These are phyloP conservation scores for Nicotiana paniculata DNA, from an alignment of 257 asterid genomes.

Conservation along the genomic window DNA sequence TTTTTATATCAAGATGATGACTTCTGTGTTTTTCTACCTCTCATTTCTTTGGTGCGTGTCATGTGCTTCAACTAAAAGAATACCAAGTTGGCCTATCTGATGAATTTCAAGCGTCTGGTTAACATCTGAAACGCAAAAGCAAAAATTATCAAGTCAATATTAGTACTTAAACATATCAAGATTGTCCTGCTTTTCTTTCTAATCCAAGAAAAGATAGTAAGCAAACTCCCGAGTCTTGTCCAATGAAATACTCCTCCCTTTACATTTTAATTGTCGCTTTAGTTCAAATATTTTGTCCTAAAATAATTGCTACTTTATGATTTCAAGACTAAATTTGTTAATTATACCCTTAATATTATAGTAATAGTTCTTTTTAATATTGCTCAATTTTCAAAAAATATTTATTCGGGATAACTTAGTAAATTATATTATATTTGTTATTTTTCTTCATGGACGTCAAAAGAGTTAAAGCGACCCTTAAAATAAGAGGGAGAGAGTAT, in stretches of 20 bases:
- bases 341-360: too few relatives aligned
- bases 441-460: too few relatives aligned
- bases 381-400: too few relatives aligned
- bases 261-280: too few relatives aligned
- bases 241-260: background rate
- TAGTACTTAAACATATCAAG: background rate
- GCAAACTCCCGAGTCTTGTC: background rate
- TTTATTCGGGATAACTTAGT: too few relatives aligned
- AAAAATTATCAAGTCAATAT: background rate
- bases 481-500: too few relatives aligned
- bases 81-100: background rate
- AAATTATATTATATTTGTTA: too few relatives aligned
- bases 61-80: background rate
- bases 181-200: background rate
- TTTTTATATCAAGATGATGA: background rate
- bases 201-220: background rate
- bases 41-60: background rate
- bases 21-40: background rate
- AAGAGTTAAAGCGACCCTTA: too few relatives aligned
- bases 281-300: too few relatives aligned
- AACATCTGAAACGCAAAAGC: background rate
- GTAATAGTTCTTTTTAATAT: too few relatives aligned
- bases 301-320: too few relatives aligned
- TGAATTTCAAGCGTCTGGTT: background rate
- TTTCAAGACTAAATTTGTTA: too few relatives aligned